A percentile compares a stretch with the other conserved stretches of the same genome.
phyloP scores from a whole-genome alignment of 1,284 basidiomycete genomes.

The Inonotus hispidus region DNA sequence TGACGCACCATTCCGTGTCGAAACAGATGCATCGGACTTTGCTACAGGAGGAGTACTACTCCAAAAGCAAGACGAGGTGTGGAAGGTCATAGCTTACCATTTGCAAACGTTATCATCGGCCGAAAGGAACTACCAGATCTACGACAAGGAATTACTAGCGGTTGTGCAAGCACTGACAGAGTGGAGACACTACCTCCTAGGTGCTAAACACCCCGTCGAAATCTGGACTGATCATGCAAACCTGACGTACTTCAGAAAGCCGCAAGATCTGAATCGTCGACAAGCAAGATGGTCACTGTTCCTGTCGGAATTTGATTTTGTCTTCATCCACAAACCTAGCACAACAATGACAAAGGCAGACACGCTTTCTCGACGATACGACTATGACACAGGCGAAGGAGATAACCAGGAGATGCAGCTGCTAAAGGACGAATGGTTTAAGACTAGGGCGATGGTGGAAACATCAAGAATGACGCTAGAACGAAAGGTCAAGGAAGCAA shows the following conservation, averaged over 20 bases:
- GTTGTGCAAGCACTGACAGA: slow-evolving; percentile 19
- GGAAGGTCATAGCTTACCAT: slow-evolving; percentile 19
- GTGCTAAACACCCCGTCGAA: neutral
- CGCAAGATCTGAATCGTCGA: neutral
- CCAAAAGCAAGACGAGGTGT: neutral
- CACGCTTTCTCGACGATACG: neutral
- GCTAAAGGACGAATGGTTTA: neutral
- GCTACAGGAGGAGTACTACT: neutral
- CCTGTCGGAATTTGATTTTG: neutral
- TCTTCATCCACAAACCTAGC: neutral
- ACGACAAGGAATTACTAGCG: slow-evolving; percentile 36
- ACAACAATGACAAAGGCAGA: neutral
- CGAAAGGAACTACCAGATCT: slow-evolving; percentile 33
- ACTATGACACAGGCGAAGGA: neutral
- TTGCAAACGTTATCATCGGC: slow-evolving; percentile 24
- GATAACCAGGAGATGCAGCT: neutral
- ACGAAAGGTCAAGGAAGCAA: neutral
- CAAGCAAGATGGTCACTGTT: neutral
- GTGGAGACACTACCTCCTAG: slow-evolving; percentile 6
- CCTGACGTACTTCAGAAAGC: neutral
- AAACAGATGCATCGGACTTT: neutral
- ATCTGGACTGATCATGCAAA: neutral
- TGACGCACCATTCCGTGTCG: neutral
- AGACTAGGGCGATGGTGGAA: neutral
- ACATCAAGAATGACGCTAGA: neutral